These are phyloP conservation scores for Monosporascus sp. DNA, from an alignment of 2,329 filamentous ascomycete genomes.

Conservation along the genomic window DNA sequence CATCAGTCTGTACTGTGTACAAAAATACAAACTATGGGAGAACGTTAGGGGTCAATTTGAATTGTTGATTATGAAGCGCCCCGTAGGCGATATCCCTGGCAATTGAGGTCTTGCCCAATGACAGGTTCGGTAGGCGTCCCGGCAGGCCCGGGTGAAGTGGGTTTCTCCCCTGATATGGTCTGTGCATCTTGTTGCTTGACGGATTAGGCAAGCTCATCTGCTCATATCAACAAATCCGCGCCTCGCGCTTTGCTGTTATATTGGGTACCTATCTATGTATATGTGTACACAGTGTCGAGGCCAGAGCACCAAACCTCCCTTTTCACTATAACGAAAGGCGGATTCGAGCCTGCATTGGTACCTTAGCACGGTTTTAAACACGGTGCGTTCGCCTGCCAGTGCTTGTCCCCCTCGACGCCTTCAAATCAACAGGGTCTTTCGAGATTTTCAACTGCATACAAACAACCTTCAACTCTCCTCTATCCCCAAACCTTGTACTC, in stretches of 20 bases:
- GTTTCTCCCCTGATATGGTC: not conserved
- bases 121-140: too few species aligned
- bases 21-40: too few species aligned
- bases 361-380: too few species aligned
- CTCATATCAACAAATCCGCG: conserved; percentile 2
- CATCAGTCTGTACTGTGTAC: too few species aligned
- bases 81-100: too few species aligned
- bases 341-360: too few species aligned
- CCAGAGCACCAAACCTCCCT: accelerated
- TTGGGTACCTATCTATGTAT: not conserved
- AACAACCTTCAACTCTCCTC: not conserved
- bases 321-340: too few species aligned
- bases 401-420: not conserved
- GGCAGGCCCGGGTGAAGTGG: not conserved
- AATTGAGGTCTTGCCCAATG: too few species aligned
- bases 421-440: not conserved
- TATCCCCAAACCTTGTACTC: not conserved
- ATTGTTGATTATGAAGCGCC: too few species aligned
- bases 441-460: not conserved
- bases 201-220: not conserved
- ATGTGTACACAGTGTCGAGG: not conserved
- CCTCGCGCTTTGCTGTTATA: not conserved
- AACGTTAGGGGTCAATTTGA: too few species aligned
- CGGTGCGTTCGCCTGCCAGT: not conserved
- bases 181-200: not conserved